A percentile compares a stretch with the other conserved stretches of the same genome.
These are phyloP conservation scores for Candida labiduridarum DNA, from an alignment of 1,139 yeast species.

Conservation along the genomic window DNA sequence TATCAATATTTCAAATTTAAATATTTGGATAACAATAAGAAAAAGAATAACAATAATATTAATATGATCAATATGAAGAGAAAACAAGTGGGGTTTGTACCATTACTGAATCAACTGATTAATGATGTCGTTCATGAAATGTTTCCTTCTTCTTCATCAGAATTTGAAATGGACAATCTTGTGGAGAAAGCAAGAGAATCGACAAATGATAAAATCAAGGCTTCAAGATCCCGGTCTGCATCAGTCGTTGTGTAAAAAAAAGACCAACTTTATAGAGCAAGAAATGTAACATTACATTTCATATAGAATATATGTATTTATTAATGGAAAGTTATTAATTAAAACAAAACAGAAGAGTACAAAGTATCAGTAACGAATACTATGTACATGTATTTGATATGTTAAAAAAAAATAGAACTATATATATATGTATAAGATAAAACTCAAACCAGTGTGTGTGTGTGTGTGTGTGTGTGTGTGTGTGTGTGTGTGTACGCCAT, in stretches of 20 bases:
- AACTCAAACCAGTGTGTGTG: constrained; percentile 2
- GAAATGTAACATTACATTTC: not conserved
- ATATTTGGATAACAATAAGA: constrained; percentile 6
- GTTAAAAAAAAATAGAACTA: not conserved
- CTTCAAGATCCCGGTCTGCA: not conserved
- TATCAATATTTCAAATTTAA: constrained; percentile 68
- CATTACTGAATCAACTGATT: constrained; percentile 7
- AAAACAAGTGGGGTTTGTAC: not conserved
- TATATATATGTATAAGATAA: constrained; percentile 1
- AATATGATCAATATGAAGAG: not conserved
- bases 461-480: not conserved
- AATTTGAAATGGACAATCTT: constrained; percentile 10
- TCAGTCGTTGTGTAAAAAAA: not conserved
- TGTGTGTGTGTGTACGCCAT: constrained; percentile 1
- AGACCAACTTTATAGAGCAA: not conserved
- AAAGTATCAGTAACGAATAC: constrained; percentile 5
- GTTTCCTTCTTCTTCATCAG: constrained; percentile 3
- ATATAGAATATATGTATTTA: not conserved
- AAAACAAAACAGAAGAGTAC: constrained; percentile 2
- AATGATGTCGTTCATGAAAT: constrained; percentile 14
- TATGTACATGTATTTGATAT: constrained; percentile 7
- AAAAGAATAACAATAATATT: too few relatives aligned
- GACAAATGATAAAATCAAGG: not conserved
- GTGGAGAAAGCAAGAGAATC: not conserved
- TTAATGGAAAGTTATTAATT: not conserved